A percentile compares a stretch with the other conserved stretches of the same genome.
Evolutionary conservation across 2,329 filamentous ascomycete genomes (phyloP).

Genomic region (Diaporthe sp.): DNA sequence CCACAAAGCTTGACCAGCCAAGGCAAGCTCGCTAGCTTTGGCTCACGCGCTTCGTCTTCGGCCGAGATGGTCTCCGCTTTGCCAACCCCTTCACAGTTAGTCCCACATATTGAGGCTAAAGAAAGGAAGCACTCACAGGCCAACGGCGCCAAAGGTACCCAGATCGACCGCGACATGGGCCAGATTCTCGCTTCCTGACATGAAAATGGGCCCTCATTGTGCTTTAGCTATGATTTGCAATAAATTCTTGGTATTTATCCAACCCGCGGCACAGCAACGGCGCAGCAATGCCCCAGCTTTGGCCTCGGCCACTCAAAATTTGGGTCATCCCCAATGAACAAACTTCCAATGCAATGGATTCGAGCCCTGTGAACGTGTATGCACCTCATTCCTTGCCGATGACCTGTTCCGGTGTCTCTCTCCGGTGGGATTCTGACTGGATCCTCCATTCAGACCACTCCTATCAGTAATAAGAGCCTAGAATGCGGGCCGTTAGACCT

Average conservation of each 20-base stretch:
- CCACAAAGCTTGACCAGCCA: not conserved
- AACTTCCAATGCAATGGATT: not conserved
- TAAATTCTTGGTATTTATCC: not conserved
- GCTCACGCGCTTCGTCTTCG: not conserved
- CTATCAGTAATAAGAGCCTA: too few species aligned
- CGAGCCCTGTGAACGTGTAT: not conserved
- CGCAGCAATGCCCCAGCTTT: not conserved
- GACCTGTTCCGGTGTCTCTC: not conserved
- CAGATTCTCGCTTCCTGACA: too few species aligned
- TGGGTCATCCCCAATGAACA: not conserved
- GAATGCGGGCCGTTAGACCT: too few species aligned
- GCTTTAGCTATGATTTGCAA: too few species aligned
- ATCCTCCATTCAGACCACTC: too few species aligned
- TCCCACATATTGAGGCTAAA: not conserved
- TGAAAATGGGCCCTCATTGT: too few species aligned
- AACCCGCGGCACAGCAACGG: not conserved
- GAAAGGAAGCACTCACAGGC: not conserved
- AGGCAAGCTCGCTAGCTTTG: not conserved
- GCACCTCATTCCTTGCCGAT: not conserved
- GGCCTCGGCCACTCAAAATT: not conserved
- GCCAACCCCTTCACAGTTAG: too few species aligned
- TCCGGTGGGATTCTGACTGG: too few species aligned
- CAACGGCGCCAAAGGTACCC: not conserved
- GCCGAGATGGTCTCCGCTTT: not conserved
- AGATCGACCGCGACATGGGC: not conserved